phyloP scores from a whole-genome alignment of 768 basidiomycete genomes.

The Boletus fagicola region DNA sequence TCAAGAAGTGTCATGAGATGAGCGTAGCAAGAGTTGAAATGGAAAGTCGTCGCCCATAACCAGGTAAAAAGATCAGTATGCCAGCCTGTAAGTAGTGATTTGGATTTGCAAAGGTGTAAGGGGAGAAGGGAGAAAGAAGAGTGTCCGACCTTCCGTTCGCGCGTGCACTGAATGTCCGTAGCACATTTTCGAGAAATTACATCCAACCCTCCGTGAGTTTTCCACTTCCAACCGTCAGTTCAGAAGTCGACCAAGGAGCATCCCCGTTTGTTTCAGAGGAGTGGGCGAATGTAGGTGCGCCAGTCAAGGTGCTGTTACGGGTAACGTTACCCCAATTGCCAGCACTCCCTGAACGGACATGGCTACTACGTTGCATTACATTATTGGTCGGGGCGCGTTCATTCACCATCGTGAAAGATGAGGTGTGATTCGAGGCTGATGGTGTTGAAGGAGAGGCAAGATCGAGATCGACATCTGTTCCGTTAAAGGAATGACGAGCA shows the following conservation, averaged over 20 bases:
- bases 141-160: conserved; percentile 43
- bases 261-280: conserved; percentile 52
- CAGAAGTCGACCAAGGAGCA: conserved; percentile 59
- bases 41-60: conserved; percentile 15
- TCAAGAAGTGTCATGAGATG: conserved; percentile 37
- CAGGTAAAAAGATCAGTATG: conserved; percentile 8
- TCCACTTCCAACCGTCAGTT: conserved; percentile 48
- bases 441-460: conserved; percentile 57
- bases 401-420: conserved; percentile 39
- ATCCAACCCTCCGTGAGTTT: conserved; percentile 55
- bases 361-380: conserved; percentile 49
- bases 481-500: conserved; percentile 74
- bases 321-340: conserved; percentile 74
- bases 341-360: conserved; percentile 75
- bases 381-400: conserved; percentile 38
- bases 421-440: conserved; percentile 43
- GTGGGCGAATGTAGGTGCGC: conserved; percentile 52
- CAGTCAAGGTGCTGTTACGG: conserved; percentile 50
- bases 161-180: conserved; percentile 1
- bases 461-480: conserved; percentile 61
- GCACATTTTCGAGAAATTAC: conserved; percentile 15
- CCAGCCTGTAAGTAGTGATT: conserved; percentile 9
- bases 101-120: conserved; percentile 7
- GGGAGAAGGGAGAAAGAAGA: conserved; percentile 19
- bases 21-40: conserved; percentile 25